phyloP scores from a whole-genome alignment of 257 asterid genomes.

The Solanum pinnatisectum region DNA sequence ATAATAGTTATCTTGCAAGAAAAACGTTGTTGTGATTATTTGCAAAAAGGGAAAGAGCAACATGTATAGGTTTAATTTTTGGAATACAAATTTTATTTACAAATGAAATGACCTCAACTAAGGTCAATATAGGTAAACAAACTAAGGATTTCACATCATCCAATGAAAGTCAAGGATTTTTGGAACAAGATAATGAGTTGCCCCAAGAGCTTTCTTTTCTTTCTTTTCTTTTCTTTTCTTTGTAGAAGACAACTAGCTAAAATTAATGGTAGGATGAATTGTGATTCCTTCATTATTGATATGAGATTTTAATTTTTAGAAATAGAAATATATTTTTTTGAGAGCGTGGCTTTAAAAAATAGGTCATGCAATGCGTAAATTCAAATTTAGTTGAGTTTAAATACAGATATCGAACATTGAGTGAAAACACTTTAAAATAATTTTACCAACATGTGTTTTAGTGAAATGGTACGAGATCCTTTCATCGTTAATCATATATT shows the following conservation, averaged over 20 bases:
- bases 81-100: neutral
- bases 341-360: neutral
- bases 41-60: neutral
- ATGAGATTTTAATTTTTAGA: too few species aligned
- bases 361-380: neutral
- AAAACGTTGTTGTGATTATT: neutral
- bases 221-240: neutral
- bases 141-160: neutral
- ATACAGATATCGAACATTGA: accelerated
- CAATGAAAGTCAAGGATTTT: neutral
- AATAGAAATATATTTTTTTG: neutral
- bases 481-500: neutral
- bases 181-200: neutral
- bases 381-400: neutral
- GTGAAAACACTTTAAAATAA: neutral
- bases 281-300: neutral
- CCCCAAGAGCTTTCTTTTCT: neutral
- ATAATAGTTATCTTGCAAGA: neutral
- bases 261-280: neutral
- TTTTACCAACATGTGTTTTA: neutral
- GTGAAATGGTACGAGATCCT: neutral
- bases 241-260: neutral
- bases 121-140: neutral
- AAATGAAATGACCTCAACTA: neutral
- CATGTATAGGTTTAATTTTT: neutral